Evolutionary conservation across 2,329 filamentous ascomycete genomes (phyloP).

Genomic region (Claviceps africana): DNA sequence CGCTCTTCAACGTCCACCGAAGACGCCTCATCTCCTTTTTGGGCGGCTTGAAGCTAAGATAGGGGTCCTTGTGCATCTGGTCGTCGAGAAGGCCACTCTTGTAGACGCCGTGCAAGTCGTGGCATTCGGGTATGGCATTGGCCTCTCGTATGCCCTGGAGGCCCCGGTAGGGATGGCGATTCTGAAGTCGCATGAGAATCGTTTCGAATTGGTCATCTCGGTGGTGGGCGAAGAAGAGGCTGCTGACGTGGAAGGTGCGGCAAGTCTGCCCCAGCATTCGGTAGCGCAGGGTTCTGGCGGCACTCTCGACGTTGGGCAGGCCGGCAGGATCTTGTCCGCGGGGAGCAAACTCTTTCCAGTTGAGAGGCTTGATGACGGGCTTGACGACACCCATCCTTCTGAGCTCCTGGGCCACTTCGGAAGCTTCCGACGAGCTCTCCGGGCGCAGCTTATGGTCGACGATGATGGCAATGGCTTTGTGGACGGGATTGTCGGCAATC

Average conservation of each 20-base stretch:
- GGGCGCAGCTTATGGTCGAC: conserved; percentile 44
- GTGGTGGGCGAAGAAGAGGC: conserved; percentile 73
- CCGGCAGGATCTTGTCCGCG: conserved; percentile 16
- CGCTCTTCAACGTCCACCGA: conserved; percentile 16
- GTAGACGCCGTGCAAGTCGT: conserved; percentile 57
- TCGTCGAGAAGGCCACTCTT: conserved; percentile 46
- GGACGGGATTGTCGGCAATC: conserved; percentile 31
- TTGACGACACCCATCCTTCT: conserved; percentile 23
- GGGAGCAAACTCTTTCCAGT: conserved; percentile 33
- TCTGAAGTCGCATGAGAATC: conserved; percentile 61
- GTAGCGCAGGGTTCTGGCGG: conserved; percentile 63
- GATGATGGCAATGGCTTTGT: conserved; percentile 31
- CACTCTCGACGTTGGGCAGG: conserved; percentile 57
- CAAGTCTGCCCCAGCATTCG: conserved; percentile 52
- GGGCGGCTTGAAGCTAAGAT: conserved; percentile 23
- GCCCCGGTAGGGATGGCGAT: conserved; percentile 54
- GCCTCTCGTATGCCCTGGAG: conserved; percentile 53
- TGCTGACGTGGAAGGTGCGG: conserved; percentile 31
- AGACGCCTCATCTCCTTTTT: conserved; percentile 16
- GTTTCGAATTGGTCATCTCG: conserved; percentile 87
- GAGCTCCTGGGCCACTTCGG: conserved; percentile 27
- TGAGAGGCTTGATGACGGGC: conserved; percentile 13
- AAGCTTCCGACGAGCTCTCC: conserved; percentile 39
- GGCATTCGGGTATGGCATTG: conserved; percentile 69
- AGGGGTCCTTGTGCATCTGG: conserved; percentile 22